These are phyloP conservation scores for Cyclotella atomus DNA, from an alignment of 108 stramenopile genomes.

Conservation along the genomic window DNA sequence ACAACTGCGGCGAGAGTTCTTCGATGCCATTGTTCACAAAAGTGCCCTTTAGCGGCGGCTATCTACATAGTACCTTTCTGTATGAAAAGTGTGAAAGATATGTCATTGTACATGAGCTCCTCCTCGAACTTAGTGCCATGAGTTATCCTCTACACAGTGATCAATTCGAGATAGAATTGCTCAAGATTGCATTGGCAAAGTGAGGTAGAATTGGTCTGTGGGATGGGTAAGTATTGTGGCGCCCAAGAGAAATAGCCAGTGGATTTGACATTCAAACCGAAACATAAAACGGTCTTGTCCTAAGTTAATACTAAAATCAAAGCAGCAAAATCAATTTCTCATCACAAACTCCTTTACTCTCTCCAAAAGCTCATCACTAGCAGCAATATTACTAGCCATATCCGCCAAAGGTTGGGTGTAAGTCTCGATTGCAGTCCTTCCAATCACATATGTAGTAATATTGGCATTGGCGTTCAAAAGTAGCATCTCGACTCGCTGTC, in stretches of 20 bases:
- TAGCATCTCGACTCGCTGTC: conserved; percentile 41
- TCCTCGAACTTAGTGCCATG: no score
- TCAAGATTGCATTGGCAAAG: no score
- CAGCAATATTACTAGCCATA: conserved; percentile 32
- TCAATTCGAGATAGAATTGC: no score
- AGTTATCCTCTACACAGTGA: no score
- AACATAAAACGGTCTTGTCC: background rate
- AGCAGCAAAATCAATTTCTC: background rate
- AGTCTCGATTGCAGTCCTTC: background rate
- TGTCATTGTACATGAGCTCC: no score
- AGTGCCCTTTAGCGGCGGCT: no score
- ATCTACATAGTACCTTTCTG: no score
- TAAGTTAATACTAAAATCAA: no score
- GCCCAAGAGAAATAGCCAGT: no score
- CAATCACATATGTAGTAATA: conserved; percentile 37
- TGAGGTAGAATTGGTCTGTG: no score
- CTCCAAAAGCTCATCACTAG: conserved; percentile 25
- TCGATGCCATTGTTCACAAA: conserved; percentile 2
- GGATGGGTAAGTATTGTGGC: no score
- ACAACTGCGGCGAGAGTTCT: conserved; percentile 34
- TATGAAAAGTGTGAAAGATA: no score
- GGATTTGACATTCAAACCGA: background rate
- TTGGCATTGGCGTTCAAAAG: conserved; percentile 27
- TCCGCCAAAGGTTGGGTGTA: conserved; percentile 36
- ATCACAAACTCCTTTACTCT: conserved; percentile 25